Conservation (phyloP, 1,139 yeast species). For the Pichia norvegensis region DNA sequence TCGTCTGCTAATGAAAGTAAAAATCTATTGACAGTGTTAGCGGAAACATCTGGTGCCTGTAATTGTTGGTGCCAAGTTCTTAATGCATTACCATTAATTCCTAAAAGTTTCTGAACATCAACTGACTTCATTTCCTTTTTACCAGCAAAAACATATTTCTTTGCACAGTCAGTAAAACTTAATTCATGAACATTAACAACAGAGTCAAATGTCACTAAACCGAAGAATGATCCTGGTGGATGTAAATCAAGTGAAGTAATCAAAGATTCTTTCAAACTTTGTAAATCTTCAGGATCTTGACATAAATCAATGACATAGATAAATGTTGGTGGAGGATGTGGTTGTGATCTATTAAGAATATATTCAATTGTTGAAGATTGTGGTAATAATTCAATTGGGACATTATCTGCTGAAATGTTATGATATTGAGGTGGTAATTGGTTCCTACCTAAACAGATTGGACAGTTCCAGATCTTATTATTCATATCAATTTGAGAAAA, state of each 20-base stretch:
- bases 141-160: conserved; percentile 87
- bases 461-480: conserved; percentile 80
- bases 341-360: conserved; percentile 55
- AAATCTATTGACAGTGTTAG: conserved; percentile 56
- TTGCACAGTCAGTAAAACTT: conserved; percentile 68
- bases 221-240: conserved; percentile 91
- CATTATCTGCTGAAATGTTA: conserved; percentile 70
- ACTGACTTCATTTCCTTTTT: conserved; percentile 52
- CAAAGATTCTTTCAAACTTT: conserved; percentile 81
- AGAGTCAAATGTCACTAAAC: conserved; percentile 88
- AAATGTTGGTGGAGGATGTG: conserved; percentile 85
- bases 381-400: conserved; percentile 81
- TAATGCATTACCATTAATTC: conserved; percentile 28
- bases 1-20: conserved; percentile 79
- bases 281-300: conserved; percentile 87
- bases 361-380: conserved; percentile 85
- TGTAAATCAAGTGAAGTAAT: conserved; percentile 72
- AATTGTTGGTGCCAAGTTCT: conserved; percentile 30
- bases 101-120: conserved; percentile 30
- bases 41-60: conserved; percentile 16
- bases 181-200: conserved; percentile 93
- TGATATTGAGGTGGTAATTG: conserved; percentile 87
- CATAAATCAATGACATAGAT: conserved; percentile 87
- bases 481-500: conserved; percentile 78
- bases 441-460: conserved; percentile 80